These are phyloP conservation scores for Gigaspora rosea DNA, from an alignment of 192 early-diverging fungal genomes.

Conservation along the genomic window DNA sequence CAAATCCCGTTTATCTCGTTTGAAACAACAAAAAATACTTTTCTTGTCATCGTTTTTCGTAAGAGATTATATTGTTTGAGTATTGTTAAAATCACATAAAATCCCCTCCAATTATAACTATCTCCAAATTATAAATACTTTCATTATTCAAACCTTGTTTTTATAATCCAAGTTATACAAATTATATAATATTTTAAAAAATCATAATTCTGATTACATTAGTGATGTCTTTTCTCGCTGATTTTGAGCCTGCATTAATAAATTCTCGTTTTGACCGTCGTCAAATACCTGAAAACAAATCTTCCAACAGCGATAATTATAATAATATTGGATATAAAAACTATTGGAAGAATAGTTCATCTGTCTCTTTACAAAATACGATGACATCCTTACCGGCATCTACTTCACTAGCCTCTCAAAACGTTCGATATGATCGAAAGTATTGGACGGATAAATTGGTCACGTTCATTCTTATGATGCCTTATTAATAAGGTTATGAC, in stretches of 20 bases:
- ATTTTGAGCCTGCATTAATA: constrained; percentile 20
- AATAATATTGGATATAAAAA: too few relatives aligned
- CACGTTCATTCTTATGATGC: constrained; percentile 19
- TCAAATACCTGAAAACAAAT: background rate
- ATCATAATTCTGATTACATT: background rate
- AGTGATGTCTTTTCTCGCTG: constrained; percentile 18
- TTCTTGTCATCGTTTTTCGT: too few relatives aligned
- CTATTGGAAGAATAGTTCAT: background rate
- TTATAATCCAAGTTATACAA: too few relatives aligned
- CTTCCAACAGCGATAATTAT: background rate
- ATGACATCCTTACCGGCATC: background rate
- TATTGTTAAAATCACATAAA: too few relatives aligned
- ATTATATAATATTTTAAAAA: background rate
- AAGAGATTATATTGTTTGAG: too few relatives aligned
- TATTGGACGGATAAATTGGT: constrained; percentile 27
- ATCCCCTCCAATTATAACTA: too few relatives aligned
- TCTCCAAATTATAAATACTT: too few relatives aligned
- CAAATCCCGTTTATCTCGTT: too few relatives aligned
- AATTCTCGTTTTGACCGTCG: constrained; percentile 15
- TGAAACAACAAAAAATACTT: too few relatives aligned
- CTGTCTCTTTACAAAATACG: background rate
- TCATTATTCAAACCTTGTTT: too few relatives aligned
- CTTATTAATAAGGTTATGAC: background rate
- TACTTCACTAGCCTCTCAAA: background rate
- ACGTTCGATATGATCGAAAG: background rate